Conservation (phyloP, 768 basidiomycete species). For the Agaricus subrufescens region DNA sequence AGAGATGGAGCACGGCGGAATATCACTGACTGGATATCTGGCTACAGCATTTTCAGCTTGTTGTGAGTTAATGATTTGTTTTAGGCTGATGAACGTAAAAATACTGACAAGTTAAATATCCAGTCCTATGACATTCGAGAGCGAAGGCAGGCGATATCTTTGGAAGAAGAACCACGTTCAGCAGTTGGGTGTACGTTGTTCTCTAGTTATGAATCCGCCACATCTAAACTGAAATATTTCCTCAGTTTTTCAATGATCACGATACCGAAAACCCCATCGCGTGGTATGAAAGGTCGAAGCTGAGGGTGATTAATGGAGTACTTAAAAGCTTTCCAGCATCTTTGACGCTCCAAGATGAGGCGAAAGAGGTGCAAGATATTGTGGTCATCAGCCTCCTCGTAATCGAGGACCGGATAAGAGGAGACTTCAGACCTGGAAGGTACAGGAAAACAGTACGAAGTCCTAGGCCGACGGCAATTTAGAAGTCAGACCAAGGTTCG, state of each 20-base stretch:
- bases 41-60: not conserved
- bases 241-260: not conserved
- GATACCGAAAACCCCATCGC: conserved; percentile 1
- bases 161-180: not conserved
- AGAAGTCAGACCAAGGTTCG: not conserved
- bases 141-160: not conserved
- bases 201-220: not conserved
- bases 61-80: not conserved
- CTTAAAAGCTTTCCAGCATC: not conserved
- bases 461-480: not conserved
- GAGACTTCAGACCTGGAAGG: not conserved
- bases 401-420: not conserved
- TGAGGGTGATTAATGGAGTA: not conserved
- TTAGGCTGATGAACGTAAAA: too few relatives aligned
- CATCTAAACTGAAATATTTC: not conserved
- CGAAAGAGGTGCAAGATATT: not conserved
- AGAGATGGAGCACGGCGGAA: not conserved
- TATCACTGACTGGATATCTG: conserved; percentile 2
- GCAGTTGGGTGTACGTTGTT: not conserved
- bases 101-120: not conserved
- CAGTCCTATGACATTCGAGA: conserved; percentile 2
- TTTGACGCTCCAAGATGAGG: not conserved
- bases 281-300: not conserved
- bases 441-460: not conserved
- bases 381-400: not conserved